Percentiles rank a stretch among this genome's conserved stretches.
These are phyloP conservation scores for Metschnikowia sp. DNA, from an alignment of 805 yeast species.

Conservation along the genomic window DNA sequence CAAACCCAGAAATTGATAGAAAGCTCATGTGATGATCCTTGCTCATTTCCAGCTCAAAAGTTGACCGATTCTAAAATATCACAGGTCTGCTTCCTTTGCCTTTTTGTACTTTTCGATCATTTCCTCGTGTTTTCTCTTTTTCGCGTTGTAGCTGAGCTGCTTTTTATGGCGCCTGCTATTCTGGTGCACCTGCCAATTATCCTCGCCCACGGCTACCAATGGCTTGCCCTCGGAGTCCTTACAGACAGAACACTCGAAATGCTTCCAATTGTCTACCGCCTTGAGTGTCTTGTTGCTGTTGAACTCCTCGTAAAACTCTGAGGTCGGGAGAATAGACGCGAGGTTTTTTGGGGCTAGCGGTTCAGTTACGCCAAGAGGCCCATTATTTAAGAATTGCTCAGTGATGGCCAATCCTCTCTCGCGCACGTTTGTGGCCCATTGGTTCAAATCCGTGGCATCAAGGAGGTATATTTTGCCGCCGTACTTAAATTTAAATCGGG, in stretches of 20 bases:
- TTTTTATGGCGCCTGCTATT: conserved; percentile 65
- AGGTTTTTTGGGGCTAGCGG: conserved; percentile 29
- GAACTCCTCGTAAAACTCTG: conserved; percentile 17
- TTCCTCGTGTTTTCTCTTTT: conserved; percentile 53
- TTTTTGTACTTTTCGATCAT: conserved; percentile 22
- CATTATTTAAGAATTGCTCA: conserved; percentile 27
- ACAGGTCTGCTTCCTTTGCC: conserved; percentile 6
- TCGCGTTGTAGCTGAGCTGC: conserved; percentile 44
- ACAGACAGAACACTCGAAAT: conserved; percentile 66
- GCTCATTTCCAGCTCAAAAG: background rate
- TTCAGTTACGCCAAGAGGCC: conserved; percentile 24
- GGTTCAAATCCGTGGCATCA: conserved; percentile 68
- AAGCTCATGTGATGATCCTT: background rate
- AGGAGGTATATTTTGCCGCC: conserved; percentile 67
- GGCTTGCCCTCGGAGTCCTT: conserved; percentile 50
- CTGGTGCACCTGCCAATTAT: conserved; percentile 66
- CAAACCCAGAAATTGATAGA: too few relatives aligned
- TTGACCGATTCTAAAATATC: background rate
- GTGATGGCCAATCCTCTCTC: conserved; percentile 54
- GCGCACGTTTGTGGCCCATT: conserved; percentile 60
- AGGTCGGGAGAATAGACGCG: conserved; percentile 24
- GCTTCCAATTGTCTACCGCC: conserved; percentile 54
- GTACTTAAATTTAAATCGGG: conserved; percentile 42
- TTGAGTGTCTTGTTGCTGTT: conserved; percentile 40
- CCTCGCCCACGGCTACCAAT: conserved; percentile 68